Base-by-base conservation (phyloP, 768 basidiomycete species). In the Coprinellus aureogranulatus region DNA sequence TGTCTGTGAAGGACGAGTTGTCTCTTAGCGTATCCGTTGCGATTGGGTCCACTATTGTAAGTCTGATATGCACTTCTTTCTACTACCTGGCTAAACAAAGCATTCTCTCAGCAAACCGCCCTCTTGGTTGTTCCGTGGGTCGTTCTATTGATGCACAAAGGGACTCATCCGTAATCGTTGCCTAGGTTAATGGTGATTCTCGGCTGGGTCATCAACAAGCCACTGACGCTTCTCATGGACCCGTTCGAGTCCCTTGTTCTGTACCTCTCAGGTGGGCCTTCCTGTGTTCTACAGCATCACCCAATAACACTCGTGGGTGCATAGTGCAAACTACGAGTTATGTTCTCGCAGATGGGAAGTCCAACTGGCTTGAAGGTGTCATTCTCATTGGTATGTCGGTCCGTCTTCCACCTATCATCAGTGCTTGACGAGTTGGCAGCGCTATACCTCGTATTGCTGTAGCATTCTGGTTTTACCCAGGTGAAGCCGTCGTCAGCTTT, bases 281-380 rank as follows among this genome's bases (percentile, higher is more conserved):
- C 14, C 45, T 22, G 30, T 3, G 22, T 3, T 14, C 20, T 25
- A 52, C 5, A 16, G 6, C 20, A 20, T 41, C n/a, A 30, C 54
- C 10, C 23, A 50, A n/a, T 48, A 42, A 49, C 12, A 40, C 18
- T 2, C 28, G 16, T 18, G 42, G n/a, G 8, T 23, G 1, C 57
- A 34, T 14, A 88, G 87, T 92, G 14, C 75, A 92, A 62, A 90
- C 90, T 3, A 91, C 96, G 71, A 91, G 89, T 66, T 92, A 90
- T 65, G 86, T 88, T 22, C 82, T 95, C 4, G 81, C 85, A 49
- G 95, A 97, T 63, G 93, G 93, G 12, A 89, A 85, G 67, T 90
- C 88, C 27, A 96, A 95, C 69, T 97, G 94, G 77, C 77, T 97
- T n/a, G 94, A 96, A 70, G 92, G 92, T 23, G 71, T 86, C 63